Evolutionary conservation across 768 basidiomycete genomes (phyloP).

Genomic region (Termitomyces sp.): DNA sequence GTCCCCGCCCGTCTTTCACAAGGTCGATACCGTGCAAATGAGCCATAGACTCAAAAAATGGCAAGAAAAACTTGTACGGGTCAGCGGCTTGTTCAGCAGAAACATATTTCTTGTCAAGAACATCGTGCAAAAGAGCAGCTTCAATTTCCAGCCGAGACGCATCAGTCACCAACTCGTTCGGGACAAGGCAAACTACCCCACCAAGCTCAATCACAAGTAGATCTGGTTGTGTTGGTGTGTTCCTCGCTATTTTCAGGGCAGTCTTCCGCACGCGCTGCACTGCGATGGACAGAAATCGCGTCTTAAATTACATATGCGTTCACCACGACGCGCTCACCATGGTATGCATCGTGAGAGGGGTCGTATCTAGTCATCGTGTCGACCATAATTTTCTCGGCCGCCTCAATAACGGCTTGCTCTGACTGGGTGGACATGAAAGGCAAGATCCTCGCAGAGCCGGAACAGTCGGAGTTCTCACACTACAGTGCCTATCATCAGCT

Average conservation of each 20-base stretch:
- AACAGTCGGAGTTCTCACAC: not conserved
- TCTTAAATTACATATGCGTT: slow-evolving; percentile 4
- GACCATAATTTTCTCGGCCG: slow-evolving; percentile 65
- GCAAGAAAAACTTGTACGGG: slow-evolving; percentile 60
- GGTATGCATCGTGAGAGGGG: slow-evolving; percentile 74
- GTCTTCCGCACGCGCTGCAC: slow-evolving; percentile 81
- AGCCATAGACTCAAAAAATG: slow-evolving; percentile 50
- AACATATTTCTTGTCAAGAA: slow-evolving; percentile 83
- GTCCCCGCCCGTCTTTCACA: slow-evolving; percentile 54
- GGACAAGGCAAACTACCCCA: not conserved
- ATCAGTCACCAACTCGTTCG: not conserved
- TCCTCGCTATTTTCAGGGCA: slow-evolving; percentile 60
- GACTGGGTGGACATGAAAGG: slow-evolving; percentile 37
- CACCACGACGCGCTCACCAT: slow-evolving; percentile 43
- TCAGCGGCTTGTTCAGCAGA: slow-evolving; percentile 48
- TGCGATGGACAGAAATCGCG: slow-evolving; percentile 21
- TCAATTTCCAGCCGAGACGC: not conserved
- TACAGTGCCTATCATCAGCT: not conserved
- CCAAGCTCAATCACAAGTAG: slow-evolving; percentile 72
- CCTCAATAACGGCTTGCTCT: slow-evolving; percentile 47
- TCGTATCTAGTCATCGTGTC: slow-evolving; percentile 74
- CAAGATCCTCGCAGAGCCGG: not conserved
- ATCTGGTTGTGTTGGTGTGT: slow-evolving; percentile 47
- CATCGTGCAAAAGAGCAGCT: slow-evolving; percentile 86
- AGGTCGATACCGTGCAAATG: slow-evolving; percentile 44